These are phyloP conservation scores for Wickerhamiella dianesei DNA, from an alignment of 805 yeast genomes.

Conservation along the genomic window DNA sequence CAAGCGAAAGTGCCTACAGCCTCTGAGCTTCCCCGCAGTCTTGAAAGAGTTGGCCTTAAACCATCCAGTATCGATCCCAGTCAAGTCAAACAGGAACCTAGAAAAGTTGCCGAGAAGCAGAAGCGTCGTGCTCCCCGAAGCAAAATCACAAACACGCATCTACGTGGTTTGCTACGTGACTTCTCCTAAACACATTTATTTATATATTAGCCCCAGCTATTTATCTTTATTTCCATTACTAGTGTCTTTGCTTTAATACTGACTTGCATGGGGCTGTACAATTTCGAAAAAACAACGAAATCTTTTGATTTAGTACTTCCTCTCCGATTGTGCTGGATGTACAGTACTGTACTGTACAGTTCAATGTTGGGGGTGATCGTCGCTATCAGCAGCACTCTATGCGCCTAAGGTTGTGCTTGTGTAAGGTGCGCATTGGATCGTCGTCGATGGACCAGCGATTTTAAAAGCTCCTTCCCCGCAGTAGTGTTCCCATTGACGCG, in stretches of 20 bases:
- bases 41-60: conserved; percentile 75
- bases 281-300: too few species aligned
- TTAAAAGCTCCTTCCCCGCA: neutral
- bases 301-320: too few species aligned
- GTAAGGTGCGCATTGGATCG: too few species aligned
- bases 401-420: too few species aligned
- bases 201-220: neutral
- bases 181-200: conserved; percentile 28
- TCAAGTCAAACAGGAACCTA: conserved; percentile 50
- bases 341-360: too few species aligned
- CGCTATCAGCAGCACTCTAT: too few species aligned
- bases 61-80: conserved; percentile 99
- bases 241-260: too few species aligned
- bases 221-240: too few species aligned
- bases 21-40: conserved; percentile 63
- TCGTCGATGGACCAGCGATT: too few species aligned
- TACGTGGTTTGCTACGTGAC: conserved; percentile 90
- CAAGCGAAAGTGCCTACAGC: conserved; percentile 65
- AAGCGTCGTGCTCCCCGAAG: conserved; percentile 82
- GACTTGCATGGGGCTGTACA: too few species aligned
- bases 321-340: too few species aligned
- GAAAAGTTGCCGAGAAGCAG: conserved; percentile 46
- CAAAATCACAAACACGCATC: conserved; percentile 88
- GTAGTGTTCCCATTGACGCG: neutral
- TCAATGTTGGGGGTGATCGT: too few species aligned